Conservation (phyloP, 1,284 basidiomycete genomes). For the Schizophyllum commune region DNA sequence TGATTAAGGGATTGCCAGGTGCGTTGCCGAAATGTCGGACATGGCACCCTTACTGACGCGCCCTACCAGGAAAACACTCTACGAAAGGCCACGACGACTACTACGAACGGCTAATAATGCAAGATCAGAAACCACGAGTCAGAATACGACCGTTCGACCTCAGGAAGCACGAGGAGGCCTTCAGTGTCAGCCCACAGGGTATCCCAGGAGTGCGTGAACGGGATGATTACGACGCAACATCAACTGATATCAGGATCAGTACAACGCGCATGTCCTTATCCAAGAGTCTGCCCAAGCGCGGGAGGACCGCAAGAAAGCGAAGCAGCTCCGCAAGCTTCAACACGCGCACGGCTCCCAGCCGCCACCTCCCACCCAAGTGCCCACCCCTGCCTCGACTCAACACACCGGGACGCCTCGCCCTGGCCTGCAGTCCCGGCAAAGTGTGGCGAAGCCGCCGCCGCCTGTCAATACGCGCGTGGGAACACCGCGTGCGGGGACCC, state of each 20-base stretch:
- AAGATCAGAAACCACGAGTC: constrained; percentile 65
- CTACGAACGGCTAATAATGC: constrained; percentile 53
- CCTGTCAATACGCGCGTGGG: constrained; percentile 8
- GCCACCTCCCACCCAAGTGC: constrained; percentile 17
- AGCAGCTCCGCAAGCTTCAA: constrained; percentile 58
- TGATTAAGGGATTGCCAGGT: constrained; percentile 73
- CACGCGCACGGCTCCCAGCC: constrained; percentile 18
- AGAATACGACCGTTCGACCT: constrained; percentile 57
- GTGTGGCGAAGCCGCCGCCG: constrained; percentile 20
- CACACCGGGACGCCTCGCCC: constrained; percentile 10
- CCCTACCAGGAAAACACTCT: constrained; percentile 61
- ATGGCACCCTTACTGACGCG: constrained; percentile 3
- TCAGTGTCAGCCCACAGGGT: constrained; percentile 63
- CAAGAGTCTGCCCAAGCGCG: constrained; percentile 66
- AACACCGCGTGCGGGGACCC: constrained; percentile 4
- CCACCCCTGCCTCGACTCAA: constrained; percentile 15
- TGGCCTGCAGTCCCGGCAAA: constrained; percentile 1
- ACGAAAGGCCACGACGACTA: constrained; percentile 69
- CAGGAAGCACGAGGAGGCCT: constrained; percentile 63
- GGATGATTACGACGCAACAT: not conserved
- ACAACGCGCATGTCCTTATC: constrained; percentile 59
- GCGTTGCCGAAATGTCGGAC: constrained; percentile 20
- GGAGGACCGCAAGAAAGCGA: constrained; percentile 71
- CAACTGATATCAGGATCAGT: constrained; percentile 31
- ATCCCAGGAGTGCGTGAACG: constrained; percentile 59